Base-by-base conservation (phyloP, 805 yeast species). In the Pichia phayaonensis region DNA sequence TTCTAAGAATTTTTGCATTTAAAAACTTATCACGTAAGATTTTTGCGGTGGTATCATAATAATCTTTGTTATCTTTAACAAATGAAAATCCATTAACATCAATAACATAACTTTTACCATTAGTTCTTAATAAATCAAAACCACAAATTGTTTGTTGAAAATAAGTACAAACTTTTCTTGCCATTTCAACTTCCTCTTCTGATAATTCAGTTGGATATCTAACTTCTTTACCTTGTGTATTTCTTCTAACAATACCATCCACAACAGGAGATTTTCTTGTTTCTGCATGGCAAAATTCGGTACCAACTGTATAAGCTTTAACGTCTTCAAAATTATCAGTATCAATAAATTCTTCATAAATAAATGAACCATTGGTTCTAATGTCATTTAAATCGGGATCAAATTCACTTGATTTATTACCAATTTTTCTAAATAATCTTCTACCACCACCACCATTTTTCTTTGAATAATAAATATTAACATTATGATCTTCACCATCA, bases 311-410 rank as follows among this genome's bases (percentile, higher is more conserved):
- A 66, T 94, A 94, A 0, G 98, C 98, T 69, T 94, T 94, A 55
- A 94, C 99, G 67, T 94, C 99, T 70, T 94, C 99, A 62, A 90
- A 90, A 64, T 94, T 94, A 66, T 94, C 97, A 2, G 99, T 92
- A 64, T 94, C 97, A 92, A 94, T 90, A 60, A 94, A 94, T 67
- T 86, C 76, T 68, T 94, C 99, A 67, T 94, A 94, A 48, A 94
- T 81, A 64, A 77, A 94, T 0, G 96, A 87, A 2, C 99, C 99
- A 44, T 84, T 84, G 0, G 94, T 85, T 62, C 99, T 78, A 41
- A 96, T 96, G 46, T 63, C 60, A 11, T 71, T 65, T 51, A 94
- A 73, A 3, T 79, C 75, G 1, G 96, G 90, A 68, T 94, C 99
- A 67, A 86, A 94, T 65, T 94, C 99, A 26, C 97, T 88, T 0